Evolutionary conservation across 495 filamentous ascomycete species (phyloP), one percentile per base, ranked within the genome.

Genomic region (Penicillium subrubescens): DNA sequence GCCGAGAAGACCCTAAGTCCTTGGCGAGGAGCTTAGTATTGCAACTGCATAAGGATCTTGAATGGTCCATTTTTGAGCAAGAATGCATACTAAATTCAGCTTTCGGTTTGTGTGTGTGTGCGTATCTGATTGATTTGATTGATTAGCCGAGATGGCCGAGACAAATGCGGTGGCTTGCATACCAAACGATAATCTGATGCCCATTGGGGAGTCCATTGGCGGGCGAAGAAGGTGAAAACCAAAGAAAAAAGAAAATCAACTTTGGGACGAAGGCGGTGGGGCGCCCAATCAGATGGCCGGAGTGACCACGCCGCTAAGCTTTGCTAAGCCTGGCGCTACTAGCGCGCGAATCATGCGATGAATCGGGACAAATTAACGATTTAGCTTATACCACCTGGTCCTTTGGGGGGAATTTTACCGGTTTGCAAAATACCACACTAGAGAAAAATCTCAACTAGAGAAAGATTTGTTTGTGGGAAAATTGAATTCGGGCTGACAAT

Each of bases 251-350:
- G 12, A n/a, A 31, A 27, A n/a, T 31, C 48, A 58, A 43, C 56
- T 37, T 17, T 58, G 37, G 56, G 41, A 29, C 37, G 53, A 41
- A 41, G 17, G 14, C 10, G 12, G 17, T 11, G 25, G 41, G 44
- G 31, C 57, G 3, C 17, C 44, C 21, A 51, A 31, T 31, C 31
- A 60, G 54, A 25, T 8, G 41, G 37, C 34, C 39, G 17, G 27
- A 25, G 33, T 50, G 59, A 33, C 48, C 8, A 29, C 17, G 1
- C 15, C 51, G 27, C 33, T 67, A 70, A 70, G 58, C 64, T 64
- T 67, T 53, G 67, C 58, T 67, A 67, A 70, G 64, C 58, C 61
- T 50, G 14, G 51, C 52, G 41, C 41, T 46, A 34, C 27, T 59
- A 27, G 57, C 57, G 41, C 27, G 37, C 23, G 12, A 27, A 41